These are phyloP conservation scores for Lycium ferocissimum DNA, from an alignment of 257 asterid genomes.

Conservation along the genomic window DNA sequence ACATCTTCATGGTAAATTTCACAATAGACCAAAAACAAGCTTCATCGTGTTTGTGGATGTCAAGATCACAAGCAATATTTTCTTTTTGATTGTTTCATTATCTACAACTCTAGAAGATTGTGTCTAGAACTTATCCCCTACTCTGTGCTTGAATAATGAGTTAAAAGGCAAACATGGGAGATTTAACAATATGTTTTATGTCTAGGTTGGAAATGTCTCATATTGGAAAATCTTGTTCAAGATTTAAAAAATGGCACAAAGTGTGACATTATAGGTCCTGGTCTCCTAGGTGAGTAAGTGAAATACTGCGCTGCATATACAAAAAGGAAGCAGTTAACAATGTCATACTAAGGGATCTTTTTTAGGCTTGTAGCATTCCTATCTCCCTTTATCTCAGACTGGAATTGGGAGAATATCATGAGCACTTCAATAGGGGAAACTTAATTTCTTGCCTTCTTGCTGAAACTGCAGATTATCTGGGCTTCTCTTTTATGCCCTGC, in stretches of 20 bases:
- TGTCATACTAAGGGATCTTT: neutral
- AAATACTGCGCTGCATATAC: neutral
- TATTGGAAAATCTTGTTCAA: neutral
- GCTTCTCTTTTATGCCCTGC: neutral
- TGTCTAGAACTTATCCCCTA: too few species aligned
- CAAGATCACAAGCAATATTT: too few species aligned
- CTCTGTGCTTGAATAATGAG: neutral
- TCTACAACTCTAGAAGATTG: too few species aligned
- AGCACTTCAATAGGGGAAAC: neutral
- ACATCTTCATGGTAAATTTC: too few species aligned
- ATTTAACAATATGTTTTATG: neutral
- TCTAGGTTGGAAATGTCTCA: conserved; percentile 1
- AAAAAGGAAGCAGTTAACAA: neutral
- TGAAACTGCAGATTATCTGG: neutral
- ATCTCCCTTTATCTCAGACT: neutral
- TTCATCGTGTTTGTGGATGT: too few species aligned
- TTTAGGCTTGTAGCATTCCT: neutral
- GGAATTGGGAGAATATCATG: neutral
- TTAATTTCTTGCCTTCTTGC: conserved; percentile 3
- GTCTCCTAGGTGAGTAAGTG: neutral
- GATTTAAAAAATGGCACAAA: neutral
- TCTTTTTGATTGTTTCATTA: too few species aligned
- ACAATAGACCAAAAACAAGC: too few species aligned
- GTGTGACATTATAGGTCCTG: neutral
- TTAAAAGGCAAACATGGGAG: neutral